Base-by-base conservation (phyloP, 345 rosid genomes). In the Angophora floribunda region DNA sequence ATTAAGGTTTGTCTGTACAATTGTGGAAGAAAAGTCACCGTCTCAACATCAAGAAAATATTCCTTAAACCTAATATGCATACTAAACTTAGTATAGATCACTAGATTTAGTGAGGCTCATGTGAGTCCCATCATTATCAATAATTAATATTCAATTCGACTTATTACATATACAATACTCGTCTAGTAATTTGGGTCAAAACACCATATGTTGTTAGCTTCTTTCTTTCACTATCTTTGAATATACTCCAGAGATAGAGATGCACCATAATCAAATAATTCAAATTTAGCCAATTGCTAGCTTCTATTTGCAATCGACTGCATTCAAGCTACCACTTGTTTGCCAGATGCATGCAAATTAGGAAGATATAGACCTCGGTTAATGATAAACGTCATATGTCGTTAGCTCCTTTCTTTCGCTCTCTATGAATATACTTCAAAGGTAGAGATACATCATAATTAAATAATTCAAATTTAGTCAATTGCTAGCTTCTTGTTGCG, bases 101-200 rank as follows among this genome's bases (percentile, higher is more conserved):
- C 16, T 9, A 15, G 19, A 67, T 32, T 11, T 70, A 0, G 2
- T 32, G 13, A 1, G 2, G 32, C 9, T 19, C 45, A 32, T 3
- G 7, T 70, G 45, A 70, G 2, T 36, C 13, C 6, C 21, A 70
- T 70, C 24, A 32, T 67, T 16, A 32, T 32, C 24, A 9, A 70
- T 13, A 1, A 2, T 70, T 70, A 7, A 36, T 1, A 70, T 36
- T 32, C 80, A 1, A 70, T 41, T 32, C 80, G 9, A 32, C 41
- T 65, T 16, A 8, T 6, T 9, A 41, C 6, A 2, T 16, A 16
- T 19, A 17, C 22, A 32, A 19, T 6, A 19, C 82, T 75, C 49
- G 19, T 9, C 2, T 19, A 5, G 9, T 36, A 44, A 75, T 75
- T 36, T 12, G 22, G 14, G 45, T 36, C 4, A 7, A 6, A 36